Evolutionary conservation across 129 eudicot species (phyloP), one percentile per base, ranked within the genome.

Genomic region (Chrysanthemum lavandulifolium): DNA sequence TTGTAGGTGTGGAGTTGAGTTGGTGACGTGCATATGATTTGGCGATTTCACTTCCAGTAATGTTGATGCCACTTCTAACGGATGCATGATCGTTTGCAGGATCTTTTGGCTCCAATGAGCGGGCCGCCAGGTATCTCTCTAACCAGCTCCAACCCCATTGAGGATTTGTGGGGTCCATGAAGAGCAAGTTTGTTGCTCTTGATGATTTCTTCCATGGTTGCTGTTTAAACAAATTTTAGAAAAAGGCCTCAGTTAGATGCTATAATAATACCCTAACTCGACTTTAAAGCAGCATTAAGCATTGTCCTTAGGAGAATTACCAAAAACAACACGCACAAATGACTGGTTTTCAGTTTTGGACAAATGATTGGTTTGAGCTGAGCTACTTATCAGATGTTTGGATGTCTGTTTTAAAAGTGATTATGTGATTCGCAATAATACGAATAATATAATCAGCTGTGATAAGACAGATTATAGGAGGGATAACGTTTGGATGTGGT

Each of bases 131-230:
- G 87, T 89, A 93, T 64, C 98, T 84, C 58, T 93, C 98, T 76
- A 93, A 77, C 98, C 98, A 93, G 74, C 98, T 93, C 98, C 98
- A 93, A 16, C 98, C 98, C 98, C 98, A 93, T 54, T 93, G 98
- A 8, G 98, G 98, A 82, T 89, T 93, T 9, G 89, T 89, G 19
- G 91, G 96, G 78, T 89, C 98, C 98, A 87, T 89, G 84, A 87
- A 93, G 2, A 89, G 85, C 60, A 90, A 76, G 82, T 84, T 85
- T 10, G 92, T 36, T 10, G 90, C 66, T 75, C 85, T 89, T 13
- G 87, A 75, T 50, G 92, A 65, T 56, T 87, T 87, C 88, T 87
- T 93, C 98, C 95, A 87, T 25, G 88, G 84, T 84, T 93, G 90
- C 95, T 93, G 87, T 79, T 64, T 18, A 65, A 49, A 65, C 23